Base-by-base conservation (phyloP, 495 filamentous ascomycete species). In the Xeromyces bisporus region DNA sequence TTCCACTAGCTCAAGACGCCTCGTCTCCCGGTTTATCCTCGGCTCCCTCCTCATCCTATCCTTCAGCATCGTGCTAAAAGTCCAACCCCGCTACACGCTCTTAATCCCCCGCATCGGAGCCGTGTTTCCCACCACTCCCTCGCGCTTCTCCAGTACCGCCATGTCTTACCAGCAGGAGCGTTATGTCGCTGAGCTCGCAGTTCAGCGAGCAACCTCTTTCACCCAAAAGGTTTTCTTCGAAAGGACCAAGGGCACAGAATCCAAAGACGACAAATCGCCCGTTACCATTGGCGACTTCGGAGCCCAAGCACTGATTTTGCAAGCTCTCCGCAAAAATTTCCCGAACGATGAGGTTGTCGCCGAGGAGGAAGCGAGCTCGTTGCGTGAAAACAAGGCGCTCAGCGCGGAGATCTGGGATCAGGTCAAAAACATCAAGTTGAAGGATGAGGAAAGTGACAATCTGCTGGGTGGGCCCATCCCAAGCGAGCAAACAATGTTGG, bases 241-340 rank as follows among this genome's bases (percentile, higher is more conserved):
- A 34, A 81, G 77, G 48, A 75, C 83, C 41, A 96, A 96, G 60
- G 85, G 86, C 35, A 93, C 89, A 32, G 64, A 91, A 20, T 80
- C 77, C 43, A 99, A 96, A 63, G 76, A 80, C 51, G 91, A 97
- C 60, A 76, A 75, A 40, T 96, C 91, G 15, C 89, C 91, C 37
- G 89, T 97, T 40, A 97, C 89, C 18, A 85, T 96, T 40, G 89
- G 85, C 49, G 89, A 97, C 60, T 94, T 92, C 47, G 91, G 91
- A 42, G 89, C 91, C 33, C 89, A 97, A 60, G 91, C 91, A 23
- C 67, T 96, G 38, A 91, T 96, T 48, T 93, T 96, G 43, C 67
- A 73, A 34, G 85, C 89, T 28, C 73, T 97, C 36, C 72, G 75
- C 56, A 67, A 76, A 53, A 80, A 80, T 51, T 96, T 97, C 64